These are phyloP conservation scores for Venustampulla echinocandica DNA, from an alignment of 495 filamentous ascomycete species.

Conservation along the genomic window DNA sequence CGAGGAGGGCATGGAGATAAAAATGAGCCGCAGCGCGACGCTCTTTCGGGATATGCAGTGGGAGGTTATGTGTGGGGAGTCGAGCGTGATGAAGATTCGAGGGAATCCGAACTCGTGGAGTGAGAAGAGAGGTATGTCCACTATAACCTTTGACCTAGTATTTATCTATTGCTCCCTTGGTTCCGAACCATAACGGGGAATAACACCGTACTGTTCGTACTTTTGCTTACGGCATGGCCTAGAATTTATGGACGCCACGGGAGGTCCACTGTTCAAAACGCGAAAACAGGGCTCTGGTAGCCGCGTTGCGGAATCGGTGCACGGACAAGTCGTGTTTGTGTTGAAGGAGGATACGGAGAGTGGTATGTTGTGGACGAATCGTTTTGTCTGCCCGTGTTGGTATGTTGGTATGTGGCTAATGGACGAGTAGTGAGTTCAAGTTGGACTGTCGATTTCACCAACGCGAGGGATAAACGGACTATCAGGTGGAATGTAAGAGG, in stretches of 20 bases:
- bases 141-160: too few species aligned
- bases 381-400: too few species aligned
- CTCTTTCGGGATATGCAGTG: background rate
- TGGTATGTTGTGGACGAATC: too few species aligned
- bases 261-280: background rate
- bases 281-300: background rate
- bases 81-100: background rate
- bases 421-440: slow-evolving; percentile 2
- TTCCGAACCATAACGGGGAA: too few species aligned
- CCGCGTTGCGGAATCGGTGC: background rate
- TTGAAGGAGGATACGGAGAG: slow-evolving; percentile 3
- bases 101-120: background rate
- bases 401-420: background rate
- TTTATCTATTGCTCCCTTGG: too few species aligned
- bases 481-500: slow-evolving; percentile 8
- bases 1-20: background rate
- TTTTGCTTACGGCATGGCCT: too few species aligned
- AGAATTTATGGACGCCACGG: background rate
- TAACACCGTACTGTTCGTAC: too few species aligned
- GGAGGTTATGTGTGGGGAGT: background rate
- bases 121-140: too few species aligned
- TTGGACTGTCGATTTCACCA: slow-evolving; percentile 7
- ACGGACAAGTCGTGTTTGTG: slow-evolving; percentile 1
- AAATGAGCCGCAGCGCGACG: background rate
- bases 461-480: background rate